Conservation (phyloP, 345 rosid species). For the Syzygium jambos region DNA sequence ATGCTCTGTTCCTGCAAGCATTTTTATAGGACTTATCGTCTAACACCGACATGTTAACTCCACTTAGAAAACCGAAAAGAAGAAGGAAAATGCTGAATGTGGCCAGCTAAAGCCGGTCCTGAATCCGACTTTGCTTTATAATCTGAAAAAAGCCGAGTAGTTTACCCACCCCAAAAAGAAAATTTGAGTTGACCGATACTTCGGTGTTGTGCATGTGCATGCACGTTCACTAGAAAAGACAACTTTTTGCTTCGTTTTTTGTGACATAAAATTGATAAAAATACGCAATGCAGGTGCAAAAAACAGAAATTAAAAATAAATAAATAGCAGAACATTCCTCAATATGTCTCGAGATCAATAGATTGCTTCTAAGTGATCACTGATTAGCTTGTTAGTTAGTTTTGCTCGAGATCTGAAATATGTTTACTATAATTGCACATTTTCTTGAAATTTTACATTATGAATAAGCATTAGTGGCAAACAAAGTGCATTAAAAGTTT, state of each 20-base stretch:
- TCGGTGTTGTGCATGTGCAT: not conserved
- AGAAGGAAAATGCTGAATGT: not conserved
- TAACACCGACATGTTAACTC: not conserved
- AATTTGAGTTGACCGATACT: not conserved
- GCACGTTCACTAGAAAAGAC: not conserved
- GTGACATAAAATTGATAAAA: not conserved
- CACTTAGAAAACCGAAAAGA: not conserved
- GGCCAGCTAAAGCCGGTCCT: not conserved
- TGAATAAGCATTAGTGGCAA: not conserved
- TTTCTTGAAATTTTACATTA: not conserved
- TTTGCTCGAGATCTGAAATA: not conserved
- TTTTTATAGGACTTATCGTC: not conserved
- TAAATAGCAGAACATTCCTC: not conserved
- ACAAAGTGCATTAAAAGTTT: not conserved
- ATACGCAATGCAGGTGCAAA: not conserved
- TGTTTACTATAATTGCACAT: not conserved
- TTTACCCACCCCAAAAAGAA: not conserved
- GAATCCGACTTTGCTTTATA: not conserved
- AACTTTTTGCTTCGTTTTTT: not conserved
- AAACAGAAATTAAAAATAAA: not conserved
- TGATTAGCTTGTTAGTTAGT: not conserved
- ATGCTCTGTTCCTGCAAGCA: rapidly evolving
- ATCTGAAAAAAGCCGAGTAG: not conserved
- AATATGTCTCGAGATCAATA: not conserved
- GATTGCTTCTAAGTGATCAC: not conserved